phyloP scores from a whole-genome alignment of 2,329 filamentous ascomycete species.

The Cryphonectria carpinicola region DNA sequence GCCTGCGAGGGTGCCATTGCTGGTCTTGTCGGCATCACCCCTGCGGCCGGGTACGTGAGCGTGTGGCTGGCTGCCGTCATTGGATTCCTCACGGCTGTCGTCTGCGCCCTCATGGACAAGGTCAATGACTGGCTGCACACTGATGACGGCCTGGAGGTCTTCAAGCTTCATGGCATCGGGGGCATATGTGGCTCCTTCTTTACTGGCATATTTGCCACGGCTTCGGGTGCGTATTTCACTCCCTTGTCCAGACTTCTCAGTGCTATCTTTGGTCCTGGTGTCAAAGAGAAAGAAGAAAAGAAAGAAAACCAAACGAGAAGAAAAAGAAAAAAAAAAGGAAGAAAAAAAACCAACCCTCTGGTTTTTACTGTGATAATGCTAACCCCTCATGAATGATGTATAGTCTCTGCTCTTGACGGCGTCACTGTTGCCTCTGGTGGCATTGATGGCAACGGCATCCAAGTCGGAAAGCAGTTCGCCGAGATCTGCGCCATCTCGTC shows the following conservation, averaged over 20 bases:
- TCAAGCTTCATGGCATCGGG: conserved; percentile 63
- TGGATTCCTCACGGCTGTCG: conserved; percentile 53
- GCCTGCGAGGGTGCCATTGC: conserved; percentile 59
- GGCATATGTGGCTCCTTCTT: conserved; percentile 60
- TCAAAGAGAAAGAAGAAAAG: too few species aligned
- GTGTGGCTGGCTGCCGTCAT: conserved; percentile 56
- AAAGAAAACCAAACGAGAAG: too few species aligned
- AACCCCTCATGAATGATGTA: conserved; percentile 17
- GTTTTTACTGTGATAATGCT: not conserved
- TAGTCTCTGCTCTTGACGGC: conserved; percentile 57
- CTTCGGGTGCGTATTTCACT: conserved; percentile 29
- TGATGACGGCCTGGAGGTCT: conserved; percentile 64
- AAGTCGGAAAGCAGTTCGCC: conserved; percentile 61
- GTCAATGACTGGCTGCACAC: conserved; percentile 56
- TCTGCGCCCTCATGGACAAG: conserved; percentile 51
- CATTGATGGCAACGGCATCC: conserved; percentile 56
- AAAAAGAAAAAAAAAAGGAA: too few species aligned
- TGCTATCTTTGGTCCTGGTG: not conserved
- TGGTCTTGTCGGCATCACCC: conserved; percentile 62
- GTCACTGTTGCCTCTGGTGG: conserved; percentile 46
- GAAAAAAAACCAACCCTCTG: too few species aligned
- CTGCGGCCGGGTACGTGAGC: conserved; percentile 59
- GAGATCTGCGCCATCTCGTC: conserved; percentile 58
- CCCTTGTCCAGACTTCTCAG: not conserved
- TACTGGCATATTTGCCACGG: conserved; percentile 60